Evolutionary conservation across 805 yeast species (phyloP).

Genomic region (Kuraishia hungarica): DNA sequence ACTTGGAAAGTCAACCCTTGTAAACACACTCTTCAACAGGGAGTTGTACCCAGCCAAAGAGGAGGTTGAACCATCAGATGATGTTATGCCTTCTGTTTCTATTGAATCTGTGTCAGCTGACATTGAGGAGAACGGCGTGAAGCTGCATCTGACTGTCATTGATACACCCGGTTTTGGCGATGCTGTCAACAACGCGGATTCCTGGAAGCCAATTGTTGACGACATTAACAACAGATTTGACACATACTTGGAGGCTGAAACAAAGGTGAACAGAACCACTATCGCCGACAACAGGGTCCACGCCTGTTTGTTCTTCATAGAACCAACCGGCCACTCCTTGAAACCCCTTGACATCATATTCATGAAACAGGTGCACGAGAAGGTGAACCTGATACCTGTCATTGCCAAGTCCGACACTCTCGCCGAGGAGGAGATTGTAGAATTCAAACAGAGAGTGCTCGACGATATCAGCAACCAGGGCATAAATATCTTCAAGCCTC

Average conservation of each 20-base stretch:
- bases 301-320: constrained; percentile 88
- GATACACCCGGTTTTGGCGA: constrained; percentile 96
- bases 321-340: constrained; percentile 93
- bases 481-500: constrained; percentile 73
- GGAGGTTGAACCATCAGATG: constrained; percentile 31
- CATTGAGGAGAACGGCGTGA: constrained; percentile 91
- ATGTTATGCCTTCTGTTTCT: constrained; percentile 36
- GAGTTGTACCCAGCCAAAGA: constrained; percentile 36
- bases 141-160: constrained; percentile 72
- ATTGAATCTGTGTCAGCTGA: constrained; percentile 58
- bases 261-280: constrained; percentile 64
- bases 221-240: constrained; percentile 85
- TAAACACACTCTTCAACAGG: constrained; percentile 80
- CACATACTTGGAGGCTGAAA: constrained; percentile 82
- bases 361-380: constrained; percentile 80
- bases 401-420: constrained; percentile 93
- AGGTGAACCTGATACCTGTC: constrained; percentile 89
- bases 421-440: constrained; percentile 73
- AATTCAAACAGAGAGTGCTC: constrained; percentile 68
- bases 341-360: constrained; percentile 83
- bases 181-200: constrained; percentile 64
- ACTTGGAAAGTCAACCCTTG: constrained; percentile 85
- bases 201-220: constrained; percentile 88
- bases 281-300: constrained; percentile 81
- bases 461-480: constrained; percentile 71